phyloP scores from a whole-genome alignment of 345 rosid genomes.

The Anastatica hierochuntica region DNA sequence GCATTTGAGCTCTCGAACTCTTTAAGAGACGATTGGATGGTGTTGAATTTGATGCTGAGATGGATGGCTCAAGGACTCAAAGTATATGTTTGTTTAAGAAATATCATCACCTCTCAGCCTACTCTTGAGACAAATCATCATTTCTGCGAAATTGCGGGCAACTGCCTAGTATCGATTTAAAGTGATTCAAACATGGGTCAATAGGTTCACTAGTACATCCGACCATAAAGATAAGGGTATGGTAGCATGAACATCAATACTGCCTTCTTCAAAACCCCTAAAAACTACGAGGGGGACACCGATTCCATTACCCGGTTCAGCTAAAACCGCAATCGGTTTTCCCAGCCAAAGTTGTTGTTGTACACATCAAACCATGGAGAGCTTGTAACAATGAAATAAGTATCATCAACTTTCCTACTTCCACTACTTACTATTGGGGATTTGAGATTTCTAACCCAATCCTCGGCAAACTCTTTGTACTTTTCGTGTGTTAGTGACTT shows the following conservation, averaged over 20 bases:
- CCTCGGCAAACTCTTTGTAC: neutral
- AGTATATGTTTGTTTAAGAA: too few relatives aligned
- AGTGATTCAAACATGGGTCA: neutral
- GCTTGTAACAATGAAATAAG: neutral
- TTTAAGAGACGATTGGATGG: too few relatives aligned
- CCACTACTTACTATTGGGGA: neutral
- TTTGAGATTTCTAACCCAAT: neutral
- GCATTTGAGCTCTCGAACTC: too few relatives aligned
- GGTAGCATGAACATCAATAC: slow-evolving; percentile 9
- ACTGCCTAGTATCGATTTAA: too few relatives aligned
- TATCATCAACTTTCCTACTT: neutral
- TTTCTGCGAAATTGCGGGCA: too few relatives aligned
- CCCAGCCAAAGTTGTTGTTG: slow-evolving; percentile 34
- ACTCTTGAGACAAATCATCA: too few relatives aligned
- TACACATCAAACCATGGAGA: slow-evolving; percentile 38
- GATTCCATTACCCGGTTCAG: neutral
- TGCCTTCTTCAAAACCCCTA: slow-evolving; percentile 10
- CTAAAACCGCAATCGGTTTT: slow-evolving; percentile 6
- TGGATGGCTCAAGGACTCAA: too few relatives aligned
- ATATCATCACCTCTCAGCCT: too few relatives aligned
- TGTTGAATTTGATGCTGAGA: too few relatives aligned
- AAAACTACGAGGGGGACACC: slow-evolving; percentile 2
- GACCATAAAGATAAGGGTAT: neutral
- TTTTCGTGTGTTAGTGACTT: slow-evolving; percentile 10
- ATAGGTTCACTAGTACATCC: neutral